Base-by-base conservation (phyloP, 345 rosid genomes). In the Pistacia integerrima region DNA sequence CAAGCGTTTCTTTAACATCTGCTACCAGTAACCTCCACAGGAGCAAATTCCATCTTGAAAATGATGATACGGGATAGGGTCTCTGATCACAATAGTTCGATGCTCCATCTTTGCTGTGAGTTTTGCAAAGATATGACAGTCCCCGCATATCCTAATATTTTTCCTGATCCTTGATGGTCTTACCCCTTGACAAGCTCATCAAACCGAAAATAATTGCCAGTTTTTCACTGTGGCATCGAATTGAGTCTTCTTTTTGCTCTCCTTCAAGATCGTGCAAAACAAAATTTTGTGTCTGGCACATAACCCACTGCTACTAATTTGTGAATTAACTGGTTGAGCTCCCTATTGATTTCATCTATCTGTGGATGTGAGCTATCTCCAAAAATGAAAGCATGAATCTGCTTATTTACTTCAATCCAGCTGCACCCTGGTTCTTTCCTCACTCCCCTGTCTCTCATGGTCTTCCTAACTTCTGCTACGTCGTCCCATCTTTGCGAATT, bases 391-490 rank as follows among this genome's bases (percentile, higher is more conserved):
- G 89, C 85, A 78, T 89, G 94, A 48, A 92, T 87, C 82, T 86
- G 72, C 81, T 84, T 89, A 72, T 81, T 75, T 72, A 87, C 88
- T 85, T 92, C 94, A 64, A 90, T 81, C 94, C 94, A 90, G 78
- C 93, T 92, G 64, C 93, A 88, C 71, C 94, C 94, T 18, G 94
- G 91, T 56, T 86, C 90, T 84, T 92, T 89, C 78, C 61, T 82
- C 49, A 90, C 78, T 64, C 92, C 89, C 61, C 75, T 79, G 67
- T 77, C 59, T 69, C 83, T 82, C 97, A 89, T 90, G 0, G 18
- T 74, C 72, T 72, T 89, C 76, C 92, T 76, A 16, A 83, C 64
- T 54, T 84, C 82, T 35, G 86, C 85, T 69, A 87, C 97, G 41
- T 86, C 88, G 1, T 89, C 81, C 94, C 94, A 90, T 75, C 85